Evolutionary conservation across 2,329 filamentous ascomycete genomes (phyloP), one percentile per base, ranked within the genome.

Genomic region (Xylaria sp.): DNA sequence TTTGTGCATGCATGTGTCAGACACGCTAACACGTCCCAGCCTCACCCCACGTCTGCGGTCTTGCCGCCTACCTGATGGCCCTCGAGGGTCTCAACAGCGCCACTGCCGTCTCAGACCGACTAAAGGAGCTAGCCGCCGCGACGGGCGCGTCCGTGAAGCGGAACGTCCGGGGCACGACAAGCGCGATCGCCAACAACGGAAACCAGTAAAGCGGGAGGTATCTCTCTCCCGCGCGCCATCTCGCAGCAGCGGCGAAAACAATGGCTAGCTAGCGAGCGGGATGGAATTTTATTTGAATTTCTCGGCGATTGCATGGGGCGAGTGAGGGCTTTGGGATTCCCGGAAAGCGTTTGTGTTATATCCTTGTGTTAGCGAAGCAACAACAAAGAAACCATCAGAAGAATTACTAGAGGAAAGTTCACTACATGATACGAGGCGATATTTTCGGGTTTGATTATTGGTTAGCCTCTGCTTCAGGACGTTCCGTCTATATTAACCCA

Each of bases 41-140:
- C 25, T 83, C 83, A 11, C 89, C 89, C 1, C 88, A 90, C 72
- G 81, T 91, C 55, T 83, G 86, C 48, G 89, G 89, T 48, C 79
- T 91, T 3, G 87, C 86, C 13, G 87, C 87, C 27, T 91, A 91
- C 75, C 77, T 91, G 31, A 87, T 91, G 78, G 70, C 77, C 54
- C 79, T 87, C 56, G 83, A 86, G 75, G 69, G 74, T 54, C 73
- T 87, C 63, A 78, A 74, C 7, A 74, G 76, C 49, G 77, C 83
- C 23, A 75, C 72, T 40, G 75, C 70, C 11, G 80, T 87, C 57
- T 76, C 76, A 33, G 66, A 77, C 59, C 77, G 80, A 65, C 82
- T 89, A 71, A 82, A 82, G 76, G 72, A 76, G 62, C 80, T 89
- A 25, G 86, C 84, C 43, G 67, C 68, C n/a, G 65, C 72, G 37